phyloP scores from a whole-genome alignment of 352 stramenopile species.

The Globisporangium solare region DNA sequence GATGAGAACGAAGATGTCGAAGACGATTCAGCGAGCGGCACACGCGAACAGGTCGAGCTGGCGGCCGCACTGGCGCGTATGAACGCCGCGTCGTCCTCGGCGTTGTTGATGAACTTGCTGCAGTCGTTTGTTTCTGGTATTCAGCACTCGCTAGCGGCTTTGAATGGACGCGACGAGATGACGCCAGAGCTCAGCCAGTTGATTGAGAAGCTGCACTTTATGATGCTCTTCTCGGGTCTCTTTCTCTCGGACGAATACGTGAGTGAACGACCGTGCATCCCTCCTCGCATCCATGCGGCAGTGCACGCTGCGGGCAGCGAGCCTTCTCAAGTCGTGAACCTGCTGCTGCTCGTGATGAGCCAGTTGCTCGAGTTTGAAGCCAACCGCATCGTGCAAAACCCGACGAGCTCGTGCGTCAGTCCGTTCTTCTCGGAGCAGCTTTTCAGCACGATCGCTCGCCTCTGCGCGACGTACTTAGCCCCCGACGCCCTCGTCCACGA shows the following conservation, averaged over 20 bases:
- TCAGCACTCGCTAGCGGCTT: constrained; percentile 35
- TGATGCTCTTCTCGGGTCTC: constrained; percentile 65
- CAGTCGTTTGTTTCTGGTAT: constrained; percentile 50
- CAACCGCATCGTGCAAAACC: constrained; percentile 47
- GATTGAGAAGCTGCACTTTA: constrained; percentile 79
- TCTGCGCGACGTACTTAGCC: constrained; percentile 72
- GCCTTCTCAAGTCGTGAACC: constrained; percentile 40
- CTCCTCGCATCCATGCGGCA: constrained; percentile 41
- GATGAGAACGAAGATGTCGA: constrained; percentile 85
- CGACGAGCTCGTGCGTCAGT: constrained; percentile 53
- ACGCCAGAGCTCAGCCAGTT: constrained; percentile 52
- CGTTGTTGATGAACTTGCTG: constrained; percentile 52
- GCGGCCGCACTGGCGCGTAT: constrained; percentile 64
- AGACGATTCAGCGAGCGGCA: constrained; percentile 59
- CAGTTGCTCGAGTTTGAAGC: constrained; percentile 69
- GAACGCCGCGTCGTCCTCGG: constrained; percentile 47
- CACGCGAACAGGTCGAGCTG: constrained; percentile 66
- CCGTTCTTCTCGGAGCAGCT: constrained; percentile 81
- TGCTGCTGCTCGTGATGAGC: constrained; percentile 66
- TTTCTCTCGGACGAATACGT: constrained; percentile 79
- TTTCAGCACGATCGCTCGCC: constrained; percentile 59
- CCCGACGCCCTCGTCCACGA: constrained; percentile 40
- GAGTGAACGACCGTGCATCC: constrained; percentile 70
- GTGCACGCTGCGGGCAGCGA: constrained; percentile 22
- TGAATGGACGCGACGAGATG: constrained; percentile 52